phyloP scores from a whole-genome alignment of 345 rosid species.

The Pistacia integerrima region DNA sequence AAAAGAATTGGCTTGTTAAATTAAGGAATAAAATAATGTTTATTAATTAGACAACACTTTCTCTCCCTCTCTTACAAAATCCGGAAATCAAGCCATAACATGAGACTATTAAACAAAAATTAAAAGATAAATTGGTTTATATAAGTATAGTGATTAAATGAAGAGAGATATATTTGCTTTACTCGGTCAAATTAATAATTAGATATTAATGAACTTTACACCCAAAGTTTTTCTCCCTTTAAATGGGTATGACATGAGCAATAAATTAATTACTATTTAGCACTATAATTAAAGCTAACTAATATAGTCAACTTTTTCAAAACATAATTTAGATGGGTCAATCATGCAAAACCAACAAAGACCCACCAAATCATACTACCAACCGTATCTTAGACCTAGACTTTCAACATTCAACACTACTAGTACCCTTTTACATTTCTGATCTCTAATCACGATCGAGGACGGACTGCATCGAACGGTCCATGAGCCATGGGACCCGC shows the following conservation, averaged over 20 bases:
- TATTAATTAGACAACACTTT: neutral
- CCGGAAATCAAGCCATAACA: neutral
- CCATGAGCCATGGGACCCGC: constrained; percentile 35
- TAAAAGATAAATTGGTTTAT: neutral
- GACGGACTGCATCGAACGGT: constrained; percentile 55
- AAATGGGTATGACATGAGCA: neutral
- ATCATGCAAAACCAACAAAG: constrained; percentile 47
- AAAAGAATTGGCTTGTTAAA: too few species aligned
- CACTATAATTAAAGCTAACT: constrained; percentile 3
- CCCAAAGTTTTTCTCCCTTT: neutral
- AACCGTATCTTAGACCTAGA: constrained; percentile 41
- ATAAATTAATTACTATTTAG: neutral
- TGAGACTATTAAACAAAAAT: neutral
- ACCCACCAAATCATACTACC: constrained; percentile 55
- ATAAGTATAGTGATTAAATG: too few species aligned
- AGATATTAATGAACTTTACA: constrained; percentile 4
- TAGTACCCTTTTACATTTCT: constrained; percentile 12
- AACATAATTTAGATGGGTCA: constrained; percentile 31
- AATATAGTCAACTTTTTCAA: constrained; percentile 19
- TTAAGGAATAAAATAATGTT: neutral
- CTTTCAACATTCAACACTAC: constrained; percentile 12
- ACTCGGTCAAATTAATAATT: constrained; percentile 2
- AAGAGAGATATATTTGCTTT: neutral
- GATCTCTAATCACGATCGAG: constrained; percentile 36
- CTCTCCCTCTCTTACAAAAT: neutral